Percentiles rank a stretch among this genome's conserved stretches.
These are phyloP conservation scores for Penicillium sp. DNA, from an alignment of 2,329 filamentous ascomycete genomes.

Conservation along the genomic window DNA sequence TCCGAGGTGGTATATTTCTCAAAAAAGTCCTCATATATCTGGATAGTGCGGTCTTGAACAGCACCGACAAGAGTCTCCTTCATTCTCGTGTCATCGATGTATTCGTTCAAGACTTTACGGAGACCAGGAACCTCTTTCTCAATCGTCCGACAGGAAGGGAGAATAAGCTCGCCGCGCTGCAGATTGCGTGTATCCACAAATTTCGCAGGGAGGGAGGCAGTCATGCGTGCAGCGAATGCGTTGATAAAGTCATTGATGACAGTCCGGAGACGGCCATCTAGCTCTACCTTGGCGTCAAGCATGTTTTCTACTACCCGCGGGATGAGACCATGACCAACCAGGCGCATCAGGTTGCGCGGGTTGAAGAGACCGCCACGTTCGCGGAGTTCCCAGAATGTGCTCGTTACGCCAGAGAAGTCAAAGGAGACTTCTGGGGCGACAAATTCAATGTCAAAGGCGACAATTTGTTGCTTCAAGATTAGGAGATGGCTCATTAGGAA, in stretches of 20 bases:
- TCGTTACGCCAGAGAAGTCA: slow-evolving; percentile 67
- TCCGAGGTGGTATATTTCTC: slow-evolving; percentile 52
- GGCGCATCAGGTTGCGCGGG: slow-evolving; percentile 61
- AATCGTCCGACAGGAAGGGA: slow-evolving; percentile 55
- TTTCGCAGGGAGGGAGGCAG: slow-evolving; percentile 46
- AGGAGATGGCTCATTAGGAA: slow-evolving; percentile 96
- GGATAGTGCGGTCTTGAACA: slow-evolving; percentile 64
- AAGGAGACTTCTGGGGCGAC: slow-evolving; percentile 66
- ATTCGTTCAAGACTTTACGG: slow-evolving; percentile 60
- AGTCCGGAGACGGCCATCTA: slow-evolving; percentile 63
- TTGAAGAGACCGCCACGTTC: slow-evolving; percentile 68
- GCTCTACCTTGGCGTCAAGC: slow-evolving; percentile 69
- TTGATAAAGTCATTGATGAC: slow-evolving; percentile 69
- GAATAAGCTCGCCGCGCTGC: slow-evolving; percentile 44
- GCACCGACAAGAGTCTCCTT: slow-evolving; percentile 67
- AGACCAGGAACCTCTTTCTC: slow-evolving; percentile 61
- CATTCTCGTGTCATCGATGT: slow-evolving; percentile 65
- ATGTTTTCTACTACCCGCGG: slow-evolving; percentile 71
- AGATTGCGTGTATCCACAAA: slow-evolving; percentile 41
- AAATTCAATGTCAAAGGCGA: slow-evolving; percentile 90
- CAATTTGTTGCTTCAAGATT: slow-evolving; percentile 91
- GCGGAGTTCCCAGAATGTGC: slow-evolving; percentile 68
- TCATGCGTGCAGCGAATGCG: slow-evolving; percentile 60
- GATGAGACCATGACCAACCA: slow-evolving; percentile 60
- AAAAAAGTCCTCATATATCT: slow-evolving; percentile 66